Conservation (phyloP, 225 moss, liverwort and hornwort species). For the Polytrichum commune region DNA sequence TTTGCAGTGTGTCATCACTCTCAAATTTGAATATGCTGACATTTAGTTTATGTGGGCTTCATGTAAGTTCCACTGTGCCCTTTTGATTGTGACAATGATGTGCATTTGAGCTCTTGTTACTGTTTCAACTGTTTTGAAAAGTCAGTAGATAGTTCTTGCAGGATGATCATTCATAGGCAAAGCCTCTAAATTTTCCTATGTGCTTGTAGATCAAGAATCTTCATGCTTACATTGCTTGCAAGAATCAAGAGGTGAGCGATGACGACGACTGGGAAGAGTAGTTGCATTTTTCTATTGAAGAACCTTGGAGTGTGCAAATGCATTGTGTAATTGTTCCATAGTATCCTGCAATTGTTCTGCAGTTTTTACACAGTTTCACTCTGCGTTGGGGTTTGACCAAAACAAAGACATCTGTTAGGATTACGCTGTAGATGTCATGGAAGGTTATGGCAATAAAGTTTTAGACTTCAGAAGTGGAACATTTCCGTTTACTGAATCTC, state of each 20-base stretch:
- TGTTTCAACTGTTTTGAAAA: background rate
- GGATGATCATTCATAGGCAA: background rate
- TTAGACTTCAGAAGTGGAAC: too few relatives aligned
- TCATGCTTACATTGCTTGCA: conserved; percentile 46
- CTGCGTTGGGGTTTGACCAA: too few relatives aligned
- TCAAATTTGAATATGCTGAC: background rate
- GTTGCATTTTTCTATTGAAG: too few relatives aligned
- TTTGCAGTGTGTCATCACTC: background rate
- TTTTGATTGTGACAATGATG: conserved; percentile 1
- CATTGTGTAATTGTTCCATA: too few relatives aligned
- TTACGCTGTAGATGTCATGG: too few relatives aligned
- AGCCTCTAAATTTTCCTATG: background rate
- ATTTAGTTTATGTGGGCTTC: too few relatives aligned
- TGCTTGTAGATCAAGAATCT: conserved; percentile 54
- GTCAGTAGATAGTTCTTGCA: background rate
- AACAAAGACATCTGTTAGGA: too few relatives aligned
- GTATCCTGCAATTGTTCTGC: too few relatives aligned
- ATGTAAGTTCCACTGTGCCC: background rate
- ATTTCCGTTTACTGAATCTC: too few relatives aligned
- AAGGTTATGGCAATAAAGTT: too few relatives aligned
- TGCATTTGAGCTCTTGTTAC: background rate
- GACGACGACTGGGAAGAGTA: conserved; percentile 70
- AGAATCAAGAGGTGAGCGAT: conserved; percentile 59
- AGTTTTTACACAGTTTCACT: too few relatives aligned
- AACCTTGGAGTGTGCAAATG: too few relatives aligned